Conservation (phyloP, 208 protist genomes). For the Leishmania mexicana region DNA sequence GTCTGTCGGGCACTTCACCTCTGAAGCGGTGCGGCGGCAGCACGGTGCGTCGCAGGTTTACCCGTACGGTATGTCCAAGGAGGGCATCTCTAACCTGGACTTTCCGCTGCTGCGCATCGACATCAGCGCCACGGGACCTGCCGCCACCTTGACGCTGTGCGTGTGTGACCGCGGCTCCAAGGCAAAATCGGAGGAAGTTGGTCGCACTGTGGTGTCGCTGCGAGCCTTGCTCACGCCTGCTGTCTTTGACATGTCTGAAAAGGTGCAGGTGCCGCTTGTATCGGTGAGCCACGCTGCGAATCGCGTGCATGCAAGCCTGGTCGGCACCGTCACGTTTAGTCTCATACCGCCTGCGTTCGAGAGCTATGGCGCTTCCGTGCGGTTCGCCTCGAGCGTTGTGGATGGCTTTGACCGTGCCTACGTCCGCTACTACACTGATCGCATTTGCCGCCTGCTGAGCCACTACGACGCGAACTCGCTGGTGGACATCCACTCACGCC, state of each 20-base stretch:
- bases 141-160: slow-evolving; percentile 37
- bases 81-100: slow-evolving; percentile 30
- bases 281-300: slow-evolving; percentile 44
- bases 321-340: slow-evolving; percentile 69
- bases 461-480: slow-evolving; percentile 79
- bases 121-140: slow-evolving; percentile 32
- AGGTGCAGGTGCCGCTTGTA: slow-evolving; percentile 74
- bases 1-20: slow-evolving; percentile 35
- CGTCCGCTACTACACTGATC: slow-evolving; percentile 73
- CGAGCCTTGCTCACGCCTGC: slow-evolving; percentile 73
- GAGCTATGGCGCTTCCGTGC: slow-evolving; percentile 45
- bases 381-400: slow-evolving; percentile 36
- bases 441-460: slow-evolving; percentile 56
- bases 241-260: slow-evolving; percentile 69
- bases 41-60: slow-evolving; percentile 26
- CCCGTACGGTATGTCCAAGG: slow-evolving; percentile 39
- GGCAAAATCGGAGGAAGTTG: slow-evolving; percentile 37
- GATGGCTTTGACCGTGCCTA: slow-evolving; percentile 53
- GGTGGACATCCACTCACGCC: slow-evolving; percentile 49
- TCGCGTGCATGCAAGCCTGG: slow-evolving; percentile 41
- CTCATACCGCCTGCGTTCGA: slow-evolving; percentile 65
- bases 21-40: slow-evolving; percentile 32
- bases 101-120: slow-evolving; percentile 62
- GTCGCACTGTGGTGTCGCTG: slow-evolving; percentile 57
- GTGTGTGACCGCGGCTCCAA: slow-evolving; percentile 39